Evolutionary conservation across 2,329 filamentous ascomycete genomes (phyloP), one percentile per base, ranked within the genome.

Genomic region (Diaporthe sp.): DNA sequence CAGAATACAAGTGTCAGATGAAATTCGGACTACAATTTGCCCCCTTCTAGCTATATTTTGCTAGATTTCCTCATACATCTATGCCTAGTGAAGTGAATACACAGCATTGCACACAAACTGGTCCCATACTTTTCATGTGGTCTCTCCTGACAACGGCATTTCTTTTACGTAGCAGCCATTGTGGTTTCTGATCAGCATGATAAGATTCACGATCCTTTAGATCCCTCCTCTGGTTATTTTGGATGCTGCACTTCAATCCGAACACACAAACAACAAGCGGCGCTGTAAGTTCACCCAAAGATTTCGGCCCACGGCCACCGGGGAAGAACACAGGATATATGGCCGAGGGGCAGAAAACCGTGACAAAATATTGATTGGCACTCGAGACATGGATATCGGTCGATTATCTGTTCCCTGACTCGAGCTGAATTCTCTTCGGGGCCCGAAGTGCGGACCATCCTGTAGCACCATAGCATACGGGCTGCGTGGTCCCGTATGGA

Each of bases 281-380:
- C 4, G 27, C 27, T 7, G 17, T n/a, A 32, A 47, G 10, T 15
- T 63, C 27, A 17, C 10, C 27, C 27, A 22, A 47, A 4, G 10
- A 8, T 65, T 32, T 65, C 59, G 59, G 59, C 17, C 9, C 27
- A 32, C 59, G 59, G 59, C 59, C 10, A 47, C 59, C 59, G 59
- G 59, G 15, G 22, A 50, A n/a, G 19, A 25, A 9, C 17, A 15
- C 12, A 44, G 9, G n/a, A 47, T 17, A 10, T 65, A 13, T 47
- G 42, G 19, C 39, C 39, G 59, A 47, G 25, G 17, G 39, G n/a
- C 39, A 17, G 59, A 17, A 12, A 15, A 32, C 10, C 9, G 27
- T 22, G 27, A 32, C 2, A 10, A 7, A 30, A 22, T n/a, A 2
- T 32, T 27, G 17, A 2, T 10, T 4, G 19, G 19, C 22, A 4